A percentile compares a stretch with the other conserved stretches of the same genome.
Evolutionary conservation across 2,329 filamentous ascomycete species (phyloP).

Genomic region (Pseudocercospora fijiensis): DNA sequence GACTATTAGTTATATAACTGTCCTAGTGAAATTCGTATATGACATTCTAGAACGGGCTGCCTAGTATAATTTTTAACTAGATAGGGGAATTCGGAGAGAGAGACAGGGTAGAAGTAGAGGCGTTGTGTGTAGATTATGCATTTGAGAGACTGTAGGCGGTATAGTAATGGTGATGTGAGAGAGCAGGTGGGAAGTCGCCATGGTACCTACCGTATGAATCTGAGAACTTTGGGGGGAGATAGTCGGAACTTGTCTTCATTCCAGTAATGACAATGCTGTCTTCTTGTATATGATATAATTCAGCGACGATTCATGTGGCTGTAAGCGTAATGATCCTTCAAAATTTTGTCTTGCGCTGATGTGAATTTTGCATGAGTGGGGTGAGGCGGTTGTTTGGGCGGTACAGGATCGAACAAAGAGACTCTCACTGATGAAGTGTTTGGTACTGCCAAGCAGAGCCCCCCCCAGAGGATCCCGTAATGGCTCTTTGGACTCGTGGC

Average conservation of each 20-base stretch:
- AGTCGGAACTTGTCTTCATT: background rate
- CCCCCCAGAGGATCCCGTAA: background rate
- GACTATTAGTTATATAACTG: no score
- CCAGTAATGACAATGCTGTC: background rate
- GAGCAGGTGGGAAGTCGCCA: slow-evolving; percentile 10
- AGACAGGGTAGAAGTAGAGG: slow-evolving; percentile 45
- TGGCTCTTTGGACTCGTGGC: no score
- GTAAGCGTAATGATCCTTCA: background rate
- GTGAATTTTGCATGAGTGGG: slow-evolving; percentile 4
- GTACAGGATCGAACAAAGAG: background rate
- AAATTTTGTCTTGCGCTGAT: slow-evolving; percentile 1
- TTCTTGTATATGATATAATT: background rate
- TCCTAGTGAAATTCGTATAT: background rate
- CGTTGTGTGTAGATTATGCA: background rate
- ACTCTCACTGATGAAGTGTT: no score
- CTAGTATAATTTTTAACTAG: slow-evolving; percentile 37
- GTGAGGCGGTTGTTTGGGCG: no score
- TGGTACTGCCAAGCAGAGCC: background rate
- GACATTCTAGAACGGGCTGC: no score
- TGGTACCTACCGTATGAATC: background rate
- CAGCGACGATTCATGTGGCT: background rate
- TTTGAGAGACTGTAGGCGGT: background rate
- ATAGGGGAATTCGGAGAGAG: slow-evolving; percentile 43
- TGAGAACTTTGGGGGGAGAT: background rate
- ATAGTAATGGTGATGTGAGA: background rate